phyloP scores from a whole-genome alignment of 1,284 basidiomycete genomes.

The Agaricales sp. region DNA sequence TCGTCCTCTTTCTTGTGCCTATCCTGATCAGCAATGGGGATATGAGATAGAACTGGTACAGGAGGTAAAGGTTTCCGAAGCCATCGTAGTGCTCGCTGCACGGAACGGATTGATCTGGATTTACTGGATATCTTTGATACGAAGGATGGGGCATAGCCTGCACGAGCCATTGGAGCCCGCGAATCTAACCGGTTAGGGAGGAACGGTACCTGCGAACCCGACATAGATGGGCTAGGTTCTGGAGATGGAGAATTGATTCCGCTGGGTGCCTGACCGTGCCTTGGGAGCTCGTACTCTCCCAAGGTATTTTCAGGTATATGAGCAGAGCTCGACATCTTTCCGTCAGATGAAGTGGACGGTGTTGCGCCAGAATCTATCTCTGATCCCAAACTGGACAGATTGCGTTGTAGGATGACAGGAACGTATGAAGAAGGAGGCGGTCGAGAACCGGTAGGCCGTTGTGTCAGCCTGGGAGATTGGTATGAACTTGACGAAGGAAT shows the following conservation, averaged over 20 bases:
- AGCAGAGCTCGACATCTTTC: background rate
- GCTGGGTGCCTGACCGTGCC: background rate
- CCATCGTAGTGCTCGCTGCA: slow-evolving; percentile 30
- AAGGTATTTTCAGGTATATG: background rate
- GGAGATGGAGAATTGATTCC: background rate
- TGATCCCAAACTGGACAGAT: background rate
- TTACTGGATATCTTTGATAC: slow-evolving; percentile 33
- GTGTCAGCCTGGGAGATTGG: slow-evolving; percentile 7
- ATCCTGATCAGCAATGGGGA: slow-evolving; percentile 28
- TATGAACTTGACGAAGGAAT: slow-evolving; percentile 9
- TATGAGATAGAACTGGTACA: slow-evolving; percentile 36
- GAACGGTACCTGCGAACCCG: background rate
- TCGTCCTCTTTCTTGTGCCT: slow-evolving; percentile 34
- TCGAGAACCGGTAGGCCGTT: slow-evolving; percentile 5
- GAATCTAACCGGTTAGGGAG: background rate
- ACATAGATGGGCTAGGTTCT: background rate
- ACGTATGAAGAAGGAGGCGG: background rate
- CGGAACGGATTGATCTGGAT: slow-evolving; percentile 17
- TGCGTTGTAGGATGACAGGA: slow-evolving; percentile 7
- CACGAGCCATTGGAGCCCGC: slow-evolving; percentile 27
- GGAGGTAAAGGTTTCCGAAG: slow-evolving; percentile 46
- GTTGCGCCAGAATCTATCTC: background rate
- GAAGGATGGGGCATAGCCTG: slow-evolving; percentile 37
- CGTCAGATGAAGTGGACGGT: background rate
- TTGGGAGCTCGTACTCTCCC: background rate